A percentile compares a stretch with the other conserved stretches of the same genome.
Conservation (phyloP, 83 land plant species). For the Isoetes engelmannii region DNA sequence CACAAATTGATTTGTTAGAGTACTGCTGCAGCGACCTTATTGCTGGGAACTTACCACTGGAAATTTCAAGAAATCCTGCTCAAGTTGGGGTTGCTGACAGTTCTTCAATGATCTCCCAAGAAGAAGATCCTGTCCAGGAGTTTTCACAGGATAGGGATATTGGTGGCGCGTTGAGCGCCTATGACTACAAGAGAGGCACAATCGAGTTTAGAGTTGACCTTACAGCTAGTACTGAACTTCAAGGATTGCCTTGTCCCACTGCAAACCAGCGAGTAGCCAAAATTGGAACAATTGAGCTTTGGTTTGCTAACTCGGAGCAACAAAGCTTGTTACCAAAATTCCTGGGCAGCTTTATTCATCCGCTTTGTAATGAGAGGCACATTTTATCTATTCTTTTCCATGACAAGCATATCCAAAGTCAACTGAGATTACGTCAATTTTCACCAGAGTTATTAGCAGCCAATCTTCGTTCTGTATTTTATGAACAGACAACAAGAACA, state of each 20-base stretch:
- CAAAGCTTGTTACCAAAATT: slow-evolving; percentile 54
- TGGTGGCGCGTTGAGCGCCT: not conserved
- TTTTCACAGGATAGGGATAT: slow-evolving; percentile 44
- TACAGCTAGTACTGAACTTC: slow-evolving; percentile 39
- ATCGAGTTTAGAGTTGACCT: too few species aligned
- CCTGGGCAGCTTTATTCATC: slow-evolving; percentile 64
- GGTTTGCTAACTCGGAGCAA: slow-evolving; percentile 77
- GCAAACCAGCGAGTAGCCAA: slow-evolving; percentile 42
- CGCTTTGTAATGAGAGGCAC: slow-evolving; percentile 49
- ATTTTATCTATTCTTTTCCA: slow-evolving; percentile 42
- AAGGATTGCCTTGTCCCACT: slow-evolving; percentile 79
- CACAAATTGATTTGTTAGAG: slow-evolving; percentile 80
- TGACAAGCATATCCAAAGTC: slow-evolving; percentile 34
- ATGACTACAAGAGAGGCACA: too few species aligned
- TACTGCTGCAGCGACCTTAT: slow-evolving; percentile 68
- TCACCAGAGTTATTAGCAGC: slow-evolving; percentile 51
- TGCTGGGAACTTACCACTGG: slow-evolving; percentile 17
- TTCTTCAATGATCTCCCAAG: not conserved
- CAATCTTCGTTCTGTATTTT: slow-evolving; percentile 47
- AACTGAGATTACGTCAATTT: slow-evolving; percentile 51
- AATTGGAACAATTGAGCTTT: slow-evolving; percentile 64
- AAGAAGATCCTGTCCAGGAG: not conserved
- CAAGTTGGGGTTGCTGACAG: not conserved
- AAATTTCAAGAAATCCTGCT: slow-evolving; percentile 1
- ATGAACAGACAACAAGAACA: slow-evolving; percentile 36